Percentiles rank a stretch among this genome's conserved stretches.
Evolutionary conservation across 2,329 filamentous ascomycete species (phyloP).

Genomic region (Xylariaceae sp.): DNA sequence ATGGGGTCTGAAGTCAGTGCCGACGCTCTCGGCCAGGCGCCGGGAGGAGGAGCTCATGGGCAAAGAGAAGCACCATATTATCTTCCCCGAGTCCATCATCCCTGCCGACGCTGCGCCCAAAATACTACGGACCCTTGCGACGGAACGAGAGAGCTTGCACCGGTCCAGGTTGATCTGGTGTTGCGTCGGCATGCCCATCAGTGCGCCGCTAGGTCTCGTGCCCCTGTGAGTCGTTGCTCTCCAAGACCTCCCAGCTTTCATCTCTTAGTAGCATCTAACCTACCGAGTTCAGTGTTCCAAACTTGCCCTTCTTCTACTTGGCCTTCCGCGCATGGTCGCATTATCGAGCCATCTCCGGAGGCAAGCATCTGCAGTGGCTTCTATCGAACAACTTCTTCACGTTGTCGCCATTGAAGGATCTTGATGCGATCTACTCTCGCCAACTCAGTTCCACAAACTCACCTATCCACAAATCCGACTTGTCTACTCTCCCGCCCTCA

Average conservation of each 20-base stretch:
- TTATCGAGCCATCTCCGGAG: constrained; percentile 79
- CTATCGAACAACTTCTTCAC: constrained; percentile 66
- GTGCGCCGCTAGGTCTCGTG: constrained; percentile 73
- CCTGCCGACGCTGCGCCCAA: constrained; percentile 56
- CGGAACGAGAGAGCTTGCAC: constrained; percentile 75
- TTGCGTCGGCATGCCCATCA: constrained; percentile 74
- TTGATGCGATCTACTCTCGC: constrained; percentile 67
- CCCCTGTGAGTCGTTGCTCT: constrained; percentile 63
- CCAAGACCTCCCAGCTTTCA: background rate
- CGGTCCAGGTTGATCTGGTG: constrained; percentile 74
- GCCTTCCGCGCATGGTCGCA: constrained; percentile 88
- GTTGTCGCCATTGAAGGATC: constrained; percentile 57
- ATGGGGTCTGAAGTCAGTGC: constrained; percentile 95
- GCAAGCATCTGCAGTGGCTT: constrained; percentile 78
- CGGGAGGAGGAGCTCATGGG: constrained; percentile 58
- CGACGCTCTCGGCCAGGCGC: constrained; percentile 65
- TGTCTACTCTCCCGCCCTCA: constrained; percentile 26
- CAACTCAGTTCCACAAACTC: constrained; percentile 21
- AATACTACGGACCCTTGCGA: constrained; percentile 66
- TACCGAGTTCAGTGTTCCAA: constrained; percentile 61
- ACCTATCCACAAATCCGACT: constrained; percentile 24
- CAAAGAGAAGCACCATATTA: constrained; percentile 62
- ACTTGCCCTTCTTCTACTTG: constrained; percentile 95
- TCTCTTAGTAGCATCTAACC: constrained; percentile 16
- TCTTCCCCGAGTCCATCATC: constrained; percentile 71